phyloP scores from a whole-genome alignment of 2,329 filamentous ascomycete genomes.

The Sporothrix variecibatus region DNA sequence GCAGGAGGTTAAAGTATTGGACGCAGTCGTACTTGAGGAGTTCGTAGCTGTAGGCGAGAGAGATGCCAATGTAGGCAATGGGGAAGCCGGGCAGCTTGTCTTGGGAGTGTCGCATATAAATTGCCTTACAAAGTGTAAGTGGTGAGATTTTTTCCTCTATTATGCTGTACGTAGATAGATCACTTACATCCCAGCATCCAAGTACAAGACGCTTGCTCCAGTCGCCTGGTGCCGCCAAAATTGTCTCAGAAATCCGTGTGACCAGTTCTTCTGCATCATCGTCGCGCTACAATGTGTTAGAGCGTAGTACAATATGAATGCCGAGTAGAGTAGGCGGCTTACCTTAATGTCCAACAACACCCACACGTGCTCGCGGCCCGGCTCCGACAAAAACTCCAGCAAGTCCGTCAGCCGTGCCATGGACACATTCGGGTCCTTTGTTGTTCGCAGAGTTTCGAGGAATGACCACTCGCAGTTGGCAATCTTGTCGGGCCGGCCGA shows the following conservation, averaged over 20 bases:
- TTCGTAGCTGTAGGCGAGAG: conserved; percentile 66
- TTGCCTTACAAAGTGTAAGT: conserved; percentile 47
- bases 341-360: conserved; percentile 87
- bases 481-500: conserved; percentile 71
- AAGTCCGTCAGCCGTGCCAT: conserved; percentile 77
- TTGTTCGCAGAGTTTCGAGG: conserved; percentile 67
- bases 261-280: conserved; percentile 73
- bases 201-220: conserved; percentile 77
- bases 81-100: conserved; percentile 64
- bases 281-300: conserved; percentile 54
- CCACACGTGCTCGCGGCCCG: conserved; percentile 71
- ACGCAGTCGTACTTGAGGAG: conserved; percentile 62
- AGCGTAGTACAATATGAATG: neutral
- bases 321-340: conserved; percentile 25
- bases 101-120: conserved; percentile 66
- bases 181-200: conserved; percentile 75
- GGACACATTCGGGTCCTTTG: conserved; percentile 60
- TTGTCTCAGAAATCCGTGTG: conserved; percentile 63
- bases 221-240: conserved; percentile 56
- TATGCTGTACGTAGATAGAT: neutral
- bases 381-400: conserved; percentile 67
- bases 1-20: conserved; percentile 76
- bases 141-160: neutral
- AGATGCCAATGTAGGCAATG: conserved; percentile 69
- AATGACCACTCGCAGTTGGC: conserved; percentile 76